These are phyloP conservation scores for Beauveria bassiana DNA, from an alignment of 2,329 filamentous ascomycete genomes.

Conservation along the genomic window DNA sequence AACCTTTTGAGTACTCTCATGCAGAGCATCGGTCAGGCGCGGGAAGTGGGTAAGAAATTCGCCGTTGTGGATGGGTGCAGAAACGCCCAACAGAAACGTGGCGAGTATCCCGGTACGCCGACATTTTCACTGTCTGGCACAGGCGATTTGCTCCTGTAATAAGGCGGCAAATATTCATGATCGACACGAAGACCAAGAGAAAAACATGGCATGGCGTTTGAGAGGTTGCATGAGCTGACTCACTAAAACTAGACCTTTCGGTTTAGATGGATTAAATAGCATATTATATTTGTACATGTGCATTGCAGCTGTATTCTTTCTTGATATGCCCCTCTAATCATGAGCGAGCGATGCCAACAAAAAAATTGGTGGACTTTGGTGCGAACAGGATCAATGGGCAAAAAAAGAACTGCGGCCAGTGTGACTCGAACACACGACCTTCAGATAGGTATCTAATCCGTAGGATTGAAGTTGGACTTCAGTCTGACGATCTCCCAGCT, in stretches of 20 bases:
- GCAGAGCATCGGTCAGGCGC: slow-evolving; percentile 60
- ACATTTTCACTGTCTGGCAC: slow-evolving; percentile 20
- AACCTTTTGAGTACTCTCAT: slow-evolving; percentile 69
- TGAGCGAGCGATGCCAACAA: no score
- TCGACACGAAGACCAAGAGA: neutral
- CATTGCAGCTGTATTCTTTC: no score
- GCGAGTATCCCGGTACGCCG: slow-evolving; percentile 17
- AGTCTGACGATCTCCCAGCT: slow-evolving; percentile 24
- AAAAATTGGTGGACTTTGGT: neutral
- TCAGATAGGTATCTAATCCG: slow-evolving; percentile 20
- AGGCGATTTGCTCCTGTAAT: slow-evolving; percentile 28
- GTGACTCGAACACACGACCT: slow-evolving; percentile 25
- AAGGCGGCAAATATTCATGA: neutral
- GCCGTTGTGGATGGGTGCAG: slow-evolving; percentile 43
- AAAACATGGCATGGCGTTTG: slow-evolving; percentile 10
- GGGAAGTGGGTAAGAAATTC: slow-evolving; percentile 71
- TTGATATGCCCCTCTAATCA: no score
- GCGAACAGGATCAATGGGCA: neutral
- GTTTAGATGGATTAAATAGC: neutral
- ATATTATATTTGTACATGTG: neutral
- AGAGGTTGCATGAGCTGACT: neutral
- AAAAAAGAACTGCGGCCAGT: slow-evolving; percentile 21
- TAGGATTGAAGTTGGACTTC: slow-evolving; percentile 21
- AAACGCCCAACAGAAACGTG: slow-evolving; percentile 15
- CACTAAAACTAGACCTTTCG: neutral